Conservation (phyloP, 495 filamentous ascomycete genomes). For the Aeminium ludgeri region DNA sequence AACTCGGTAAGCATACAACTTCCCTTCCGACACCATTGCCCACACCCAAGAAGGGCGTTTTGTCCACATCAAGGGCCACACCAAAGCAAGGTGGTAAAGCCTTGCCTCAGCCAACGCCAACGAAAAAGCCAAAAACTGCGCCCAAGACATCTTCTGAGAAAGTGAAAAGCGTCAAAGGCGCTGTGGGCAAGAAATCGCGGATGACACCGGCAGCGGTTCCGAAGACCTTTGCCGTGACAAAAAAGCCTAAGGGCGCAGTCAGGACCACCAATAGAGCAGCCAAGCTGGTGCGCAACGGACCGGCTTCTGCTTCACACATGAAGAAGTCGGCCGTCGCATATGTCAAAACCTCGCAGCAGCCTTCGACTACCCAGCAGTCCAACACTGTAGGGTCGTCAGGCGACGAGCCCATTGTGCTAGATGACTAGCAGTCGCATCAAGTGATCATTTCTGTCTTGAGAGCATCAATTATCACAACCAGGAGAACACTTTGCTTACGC, state of each 20-base stretch:
- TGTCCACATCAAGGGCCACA: background rate
- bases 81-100: background rate
- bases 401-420: conserved; percentile 1
- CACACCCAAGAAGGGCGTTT: conserved; percentile 2
- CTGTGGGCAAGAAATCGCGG: background rate
- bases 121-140: background rate
- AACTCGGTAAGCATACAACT: conserved; percentile 10
- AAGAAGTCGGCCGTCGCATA: conserved; percentile 3
- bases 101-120: background rate
- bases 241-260: conserved; percentile 1
- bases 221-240: conserved; percentile 3
- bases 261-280: background rate
- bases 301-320: conserved; percentile 5
- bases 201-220: background rate
- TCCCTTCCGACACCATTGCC: background rate
- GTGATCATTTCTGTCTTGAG: background rate
- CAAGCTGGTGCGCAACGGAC: too few species aligned
- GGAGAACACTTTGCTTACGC: background rate
- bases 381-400: background rate
- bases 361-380: background rate
- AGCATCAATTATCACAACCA: background rate
- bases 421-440: background rate
- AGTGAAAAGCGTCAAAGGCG: background rate
- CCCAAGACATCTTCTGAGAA: background rate
- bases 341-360: background rate